phyloP scores from a whole-genome alignment of 1,284 basidiomycete genomes.

The Sanghuangporus sanghuang region DNA sequence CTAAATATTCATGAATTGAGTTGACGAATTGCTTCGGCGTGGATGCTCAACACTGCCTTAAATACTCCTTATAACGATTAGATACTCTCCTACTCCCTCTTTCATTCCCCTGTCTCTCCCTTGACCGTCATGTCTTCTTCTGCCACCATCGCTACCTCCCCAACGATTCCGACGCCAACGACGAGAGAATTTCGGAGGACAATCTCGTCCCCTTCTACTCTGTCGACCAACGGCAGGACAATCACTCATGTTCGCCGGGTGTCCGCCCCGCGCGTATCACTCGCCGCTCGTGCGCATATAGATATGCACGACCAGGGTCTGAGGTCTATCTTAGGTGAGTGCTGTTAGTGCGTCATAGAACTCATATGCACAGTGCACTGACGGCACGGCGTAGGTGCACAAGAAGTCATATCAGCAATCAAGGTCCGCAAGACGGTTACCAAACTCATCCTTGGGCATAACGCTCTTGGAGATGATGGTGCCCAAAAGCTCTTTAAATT shows the following conservation, averaged over 20 bases:
- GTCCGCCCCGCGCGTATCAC: slow-evolving; percentile 16
- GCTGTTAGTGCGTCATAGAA: too few relatives aligned
- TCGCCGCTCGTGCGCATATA: slow-evolving; percentile 7
- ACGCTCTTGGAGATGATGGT: slow-evolving; percentile 56
- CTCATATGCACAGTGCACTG: too few relatives aligned
- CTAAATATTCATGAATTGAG: too few relatives aligned
- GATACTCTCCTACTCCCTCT: too few relatives aligned
- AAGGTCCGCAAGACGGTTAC: slow-evolving; percentile 37
- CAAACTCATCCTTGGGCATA: slow-evolving; percentile 52
- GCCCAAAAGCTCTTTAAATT: slow-evolving; percentile 49
- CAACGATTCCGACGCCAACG: not conserved
- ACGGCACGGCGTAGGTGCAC: slow-evolving; percentile 35
- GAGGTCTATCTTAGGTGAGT: slow-evolving; percentile 7
- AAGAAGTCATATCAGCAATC: slow-evolving; percentile 42
- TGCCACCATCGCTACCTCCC: too few relatives aligned
- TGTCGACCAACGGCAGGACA: not conserved
- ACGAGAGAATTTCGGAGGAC: not conserved
- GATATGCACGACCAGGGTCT: slow-evolving; percentile 18
- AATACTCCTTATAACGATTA: too few relatives aligned
- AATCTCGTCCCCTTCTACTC: not conserved
- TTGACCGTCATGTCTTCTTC: too few relatives aligned
- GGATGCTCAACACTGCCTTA: too few relatives aligned
- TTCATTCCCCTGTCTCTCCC: too few relatives aligned
- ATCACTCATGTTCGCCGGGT: slow-evolving; percentile 9
- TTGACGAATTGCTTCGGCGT: too few relatives aligned